A percentile compares a stretch with the other conserved stretches of the same genome.
These are phyloP conservation scores for Jimgerdemannia lactiflua DNA, from an alignment of 192 early-diverging fungal species.

Conservation along the genomic window DNA sequence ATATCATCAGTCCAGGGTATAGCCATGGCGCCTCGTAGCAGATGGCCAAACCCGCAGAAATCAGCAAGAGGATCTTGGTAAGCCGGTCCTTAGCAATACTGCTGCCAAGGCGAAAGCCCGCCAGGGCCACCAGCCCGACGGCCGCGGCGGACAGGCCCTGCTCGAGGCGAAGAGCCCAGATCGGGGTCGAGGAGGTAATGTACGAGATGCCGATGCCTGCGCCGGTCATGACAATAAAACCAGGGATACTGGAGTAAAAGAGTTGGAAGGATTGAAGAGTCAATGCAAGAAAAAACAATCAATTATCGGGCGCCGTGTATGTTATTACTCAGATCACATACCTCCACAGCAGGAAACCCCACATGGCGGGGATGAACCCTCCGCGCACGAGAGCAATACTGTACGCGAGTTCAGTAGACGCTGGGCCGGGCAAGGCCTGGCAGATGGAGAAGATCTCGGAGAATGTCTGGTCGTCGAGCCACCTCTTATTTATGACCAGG, in stretches of 20 bases:
- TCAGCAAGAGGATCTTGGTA: slow-evolving; percentile 28
- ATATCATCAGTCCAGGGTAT: slow-evolving; percentile 50
- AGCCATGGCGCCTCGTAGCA: slow-evolving; percentile 44
- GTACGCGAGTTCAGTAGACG: slow-evolving; percentile 53
- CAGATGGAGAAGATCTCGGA: slow-evolving; percentile 64
- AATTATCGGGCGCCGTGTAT: no score
- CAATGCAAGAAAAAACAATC: neutral
- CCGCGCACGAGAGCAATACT: slow-evolving; percentile 46
- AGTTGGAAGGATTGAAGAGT: slow-evolving; percentile 4
- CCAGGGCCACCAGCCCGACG: slow-evolving; percentile 59
- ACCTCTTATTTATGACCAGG: slow-evolving; percentile 50
- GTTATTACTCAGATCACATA: no score
- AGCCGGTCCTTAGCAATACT: slow-evolving; percentile 29
- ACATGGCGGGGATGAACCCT: slow-evolving; percentile 41
- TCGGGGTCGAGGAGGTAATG: slow-evolving; percentile 38
- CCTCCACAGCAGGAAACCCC: slow-evolving; percentile 32
- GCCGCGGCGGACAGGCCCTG: slow-evolving; percentile 53
- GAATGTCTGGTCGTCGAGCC: slow-evolving; percentile 54
- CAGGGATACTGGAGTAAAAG: slow-evolving; percentile 46
- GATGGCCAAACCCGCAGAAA: slow-evolving; percentile 23
- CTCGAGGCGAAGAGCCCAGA: slow-evolving; percentile 43
- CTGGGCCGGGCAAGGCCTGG: slow-evolving; percentile 62
- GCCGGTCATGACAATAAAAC: slow-evolving; percentile 49
- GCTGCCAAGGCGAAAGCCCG: slow-evolving; percentile 43
- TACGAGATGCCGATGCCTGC: slow-evolving; percentile 39